Evolutionary conservation across 1,284 basidiomycete genomes (phyloP).

Genomic region (Cryptococcus depauperatus): DNA sequence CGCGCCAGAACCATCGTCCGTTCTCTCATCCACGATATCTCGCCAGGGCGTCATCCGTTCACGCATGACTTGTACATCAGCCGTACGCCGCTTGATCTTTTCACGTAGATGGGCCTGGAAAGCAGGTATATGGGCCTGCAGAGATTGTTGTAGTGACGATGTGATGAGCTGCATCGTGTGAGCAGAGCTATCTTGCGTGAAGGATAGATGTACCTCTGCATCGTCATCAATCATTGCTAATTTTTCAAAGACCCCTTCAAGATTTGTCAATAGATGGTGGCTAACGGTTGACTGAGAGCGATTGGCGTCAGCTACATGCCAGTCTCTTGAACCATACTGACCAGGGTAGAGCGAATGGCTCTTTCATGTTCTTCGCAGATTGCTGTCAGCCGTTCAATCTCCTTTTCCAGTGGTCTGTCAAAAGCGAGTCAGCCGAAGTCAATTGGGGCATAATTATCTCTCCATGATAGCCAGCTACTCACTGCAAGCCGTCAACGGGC

Average conservation of each 20-base stretch:
- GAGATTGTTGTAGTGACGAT: constrained; percentile 11
- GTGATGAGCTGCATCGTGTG: constrained; percentile 7
- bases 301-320: background rate
- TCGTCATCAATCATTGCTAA: constrained; percentile 28
- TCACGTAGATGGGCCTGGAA: constrained; percentile 17
- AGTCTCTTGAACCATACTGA: constrained; percentile 6
- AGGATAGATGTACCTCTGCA: constrained; percentile 25
- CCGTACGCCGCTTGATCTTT: constrained; percentile 16
- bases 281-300: constrained; percentile 29
- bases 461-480: too few species aligned
- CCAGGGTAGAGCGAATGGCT: constrained; percentile 31
- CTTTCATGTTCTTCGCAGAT: constrained; percentile 35
- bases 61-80: constrained; percentile 30
- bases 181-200: background rate
- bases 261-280: constrained; percentile 33
- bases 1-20: background rate
- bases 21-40: constrained; percentile 15
- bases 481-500: too few species aligned
- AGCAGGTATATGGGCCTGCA: constrained; percentile 15
- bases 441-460: too few species aligned
- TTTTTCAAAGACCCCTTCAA: constrained; percentile 19
- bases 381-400: constrained; percentile 30
- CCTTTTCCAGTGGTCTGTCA: constrained; percentile 31
- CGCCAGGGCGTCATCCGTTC: constrained; percentile 34
- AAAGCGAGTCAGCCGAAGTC: too few species aligned